Base-by-base conservation (phyloP, 1,284 basidiomycete genomes). In the Ustilago hordei region DNA sequence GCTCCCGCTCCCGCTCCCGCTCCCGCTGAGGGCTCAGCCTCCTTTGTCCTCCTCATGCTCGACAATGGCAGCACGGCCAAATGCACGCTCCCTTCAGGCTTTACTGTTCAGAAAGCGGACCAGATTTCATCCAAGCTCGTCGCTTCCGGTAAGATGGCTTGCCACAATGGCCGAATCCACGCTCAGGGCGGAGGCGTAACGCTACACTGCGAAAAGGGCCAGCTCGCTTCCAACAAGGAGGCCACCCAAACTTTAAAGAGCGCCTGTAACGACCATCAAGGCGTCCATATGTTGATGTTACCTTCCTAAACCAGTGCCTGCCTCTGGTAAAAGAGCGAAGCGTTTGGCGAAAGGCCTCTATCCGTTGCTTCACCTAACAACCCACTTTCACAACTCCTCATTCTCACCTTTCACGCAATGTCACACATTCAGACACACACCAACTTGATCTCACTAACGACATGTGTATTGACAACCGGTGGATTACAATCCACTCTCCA, bases 31-130 rank as follows among this genome's bases (percentile, higher is more conserved):
- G 19, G 4, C n/a, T 35, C 43, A 11, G 45, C 57, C 32, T 45
- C 57, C 7, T 17, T 59, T 35, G 70, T 72, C 47, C 6, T 55
- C 11, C 64, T 72, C 54, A 28, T 43, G 39, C 60, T 67, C 60
- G 17, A 4, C 54, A 23, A 63, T 36, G 53, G 55, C 47, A 34
- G 8, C 19, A 17, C 11, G 3, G 47, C 58, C 3, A 39, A 19
- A 23, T 72, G 70, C 61, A 38, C 19, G 2, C 41, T 72, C 28
- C 35, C 36, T 9, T 17, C 59, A 11, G 36, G 19, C 8, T 17
- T 35, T 7, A 19, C 64, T 50, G n/a, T 47, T 23, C 32, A 23
- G 8, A 38, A 32, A 4, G 70, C 62, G 50, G 65, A 73, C 13
- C 12, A 61, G 23, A 62, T 68, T 36, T 45, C 61, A 19, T 64